Conservation (phyloP, 805 yeast genomes). For the Kuraishia hungarica region DNA sequence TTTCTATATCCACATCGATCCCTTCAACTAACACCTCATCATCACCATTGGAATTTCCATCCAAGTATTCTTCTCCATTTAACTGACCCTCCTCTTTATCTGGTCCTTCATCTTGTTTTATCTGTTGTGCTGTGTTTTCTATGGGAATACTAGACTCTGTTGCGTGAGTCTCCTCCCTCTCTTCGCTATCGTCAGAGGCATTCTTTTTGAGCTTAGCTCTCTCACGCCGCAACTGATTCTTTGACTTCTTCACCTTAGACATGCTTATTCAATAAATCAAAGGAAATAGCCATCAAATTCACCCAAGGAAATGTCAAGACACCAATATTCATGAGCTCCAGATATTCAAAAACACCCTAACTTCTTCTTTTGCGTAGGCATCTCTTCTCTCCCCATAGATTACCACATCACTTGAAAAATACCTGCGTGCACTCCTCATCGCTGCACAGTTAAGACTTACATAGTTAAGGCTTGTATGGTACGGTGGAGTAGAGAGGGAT, state of each 20-base stretch:
- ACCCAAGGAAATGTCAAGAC: neutral
- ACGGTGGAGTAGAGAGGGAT: no score
- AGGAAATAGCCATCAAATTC: neutral
- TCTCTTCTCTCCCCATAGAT: neutral
- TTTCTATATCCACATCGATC: conserved; percentile 2
- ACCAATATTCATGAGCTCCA: no score
- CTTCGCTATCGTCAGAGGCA: neutral
- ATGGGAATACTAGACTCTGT: neutral
- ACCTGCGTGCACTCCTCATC: neutral
- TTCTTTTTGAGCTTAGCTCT: conserved; percentile 26
- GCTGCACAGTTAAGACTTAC: neutral
- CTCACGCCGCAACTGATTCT: conserved; percentile 48
- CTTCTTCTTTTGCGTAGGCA: neutral
- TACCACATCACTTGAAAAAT: neutral
- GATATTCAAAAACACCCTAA: neutral
- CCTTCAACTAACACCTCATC: conserved; percentile 3
- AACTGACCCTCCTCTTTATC: neutral
- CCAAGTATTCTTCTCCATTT: neutral
- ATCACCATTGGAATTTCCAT: conserved; percentile 1
- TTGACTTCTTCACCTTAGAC: conserved; percentile 27
- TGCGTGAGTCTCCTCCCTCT: conserved; percentile 4
- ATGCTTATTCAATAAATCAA: neutral
- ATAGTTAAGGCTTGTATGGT: no score
- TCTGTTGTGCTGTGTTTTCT: neutral
- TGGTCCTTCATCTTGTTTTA: neutral